These are phyloP conservation scores for Manihot esculenta DNA, from an alignment of 441 rosid species.

Conservation along the genomic window DNA sequence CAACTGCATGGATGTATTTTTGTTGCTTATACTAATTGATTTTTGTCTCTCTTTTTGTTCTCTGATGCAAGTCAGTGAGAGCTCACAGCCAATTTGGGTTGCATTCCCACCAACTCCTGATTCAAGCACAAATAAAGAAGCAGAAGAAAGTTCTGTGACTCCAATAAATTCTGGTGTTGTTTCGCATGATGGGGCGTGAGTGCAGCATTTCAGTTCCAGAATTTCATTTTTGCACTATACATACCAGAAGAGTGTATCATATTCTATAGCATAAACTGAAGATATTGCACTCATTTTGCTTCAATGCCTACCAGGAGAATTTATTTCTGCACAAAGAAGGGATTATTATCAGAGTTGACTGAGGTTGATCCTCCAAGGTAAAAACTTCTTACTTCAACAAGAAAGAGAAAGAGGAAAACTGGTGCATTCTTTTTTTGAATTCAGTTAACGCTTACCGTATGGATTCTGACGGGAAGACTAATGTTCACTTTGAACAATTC, in stretches of 20 bases:
- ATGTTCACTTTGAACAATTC: too few relatives aligned
- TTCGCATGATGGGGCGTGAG: slow-evolving; percentile 57
- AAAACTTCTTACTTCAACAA: slow-evolving; percentile 12
- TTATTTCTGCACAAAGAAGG: slow-evolving; percentile 62
- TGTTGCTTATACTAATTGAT: slow-evolving; percentile 2
- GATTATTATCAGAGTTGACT: slow-evolving; percentile 49
- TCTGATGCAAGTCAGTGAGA: slow-evolving; percentile 58
- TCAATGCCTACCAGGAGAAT: slow-evolving; percentile 41
- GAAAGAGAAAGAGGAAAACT: slow-evolving; percentile 6
- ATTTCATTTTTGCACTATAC: background rate
- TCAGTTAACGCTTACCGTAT: slow-evolving; percentile 22
- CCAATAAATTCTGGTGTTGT: slow-evolving; percentile 58
- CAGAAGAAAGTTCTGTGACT: slow-evolving; percentile 31
- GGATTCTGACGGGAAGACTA: slow-evolving; percentile 31
- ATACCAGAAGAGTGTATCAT: background rate
- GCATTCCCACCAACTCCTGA: slow-evolving; percentile 38
- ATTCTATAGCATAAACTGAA: slow-evolving; percentile 2
- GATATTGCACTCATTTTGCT: slow-evolving; percentile 4
- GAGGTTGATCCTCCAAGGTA: slow-evolving; percentile 64
- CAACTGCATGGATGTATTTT: too few relatives aligned
- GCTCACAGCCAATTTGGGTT: slow-evolving; percentile 59
- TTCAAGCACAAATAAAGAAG: slow-evolving; percentile 34
- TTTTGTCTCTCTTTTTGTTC: slow-evolving; percentile 7
- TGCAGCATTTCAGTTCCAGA: slow-evolving; percentile 21
- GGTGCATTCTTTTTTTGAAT: slow-evolving; percentile 19